Base-by-base conservation (phyloP, 768 basidiomycete genomes). In the Rhodotorula graminis region DNA sequence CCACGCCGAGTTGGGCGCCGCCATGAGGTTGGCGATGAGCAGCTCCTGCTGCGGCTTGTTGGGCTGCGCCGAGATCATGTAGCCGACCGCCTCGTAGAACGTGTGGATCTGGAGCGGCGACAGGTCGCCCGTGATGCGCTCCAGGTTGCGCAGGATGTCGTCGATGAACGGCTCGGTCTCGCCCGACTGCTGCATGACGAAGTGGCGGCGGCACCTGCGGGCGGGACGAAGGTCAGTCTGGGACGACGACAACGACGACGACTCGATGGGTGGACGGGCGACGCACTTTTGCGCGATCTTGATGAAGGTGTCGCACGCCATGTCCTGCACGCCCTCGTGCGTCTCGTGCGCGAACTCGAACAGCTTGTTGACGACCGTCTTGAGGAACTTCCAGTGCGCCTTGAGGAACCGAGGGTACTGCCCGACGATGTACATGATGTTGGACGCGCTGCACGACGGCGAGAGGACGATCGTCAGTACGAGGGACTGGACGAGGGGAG, bases 311-410 rank as follows among this genome's bases (percentile, higher is more conserved):
- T 99, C 96, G 82, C 96, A 99, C 59, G 96, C 96, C 96, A 99
- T 99, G 83, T 99, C 96, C 81, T 99, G 96, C 19, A 99, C 96
- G 84, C 92, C 93, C 84, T 99, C 96, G 79, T 99, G 95, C 0
- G 93, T 96, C 83, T 99, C 95, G 81, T 99, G 96, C 93, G 98
- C 98, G 81, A 99, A 99, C 81, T 99, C 96, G 82, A 98, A 99
- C 14, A 98, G 85, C 82, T 99, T 99, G 84, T 98, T 99, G 74
- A 99, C 95, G 66, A 99, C 96, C 4, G 96, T 98, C 85, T 99
- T 99, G 80, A 99, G 84, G 87, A 99, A 99, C 83, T 98, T 99
- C 96, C 96, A 99, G 81, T 99, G 96, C 27, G 96, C 96, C 81
- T 97, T 98, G 79, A 99, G 87, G 88, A 98, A 99, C 49, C 96